A percentile compares a stretch with the other conserved stretches of the same genome.
Conservation (phyloP, 345 rosid genomes). For the Pistacia atlantica region DNA sequence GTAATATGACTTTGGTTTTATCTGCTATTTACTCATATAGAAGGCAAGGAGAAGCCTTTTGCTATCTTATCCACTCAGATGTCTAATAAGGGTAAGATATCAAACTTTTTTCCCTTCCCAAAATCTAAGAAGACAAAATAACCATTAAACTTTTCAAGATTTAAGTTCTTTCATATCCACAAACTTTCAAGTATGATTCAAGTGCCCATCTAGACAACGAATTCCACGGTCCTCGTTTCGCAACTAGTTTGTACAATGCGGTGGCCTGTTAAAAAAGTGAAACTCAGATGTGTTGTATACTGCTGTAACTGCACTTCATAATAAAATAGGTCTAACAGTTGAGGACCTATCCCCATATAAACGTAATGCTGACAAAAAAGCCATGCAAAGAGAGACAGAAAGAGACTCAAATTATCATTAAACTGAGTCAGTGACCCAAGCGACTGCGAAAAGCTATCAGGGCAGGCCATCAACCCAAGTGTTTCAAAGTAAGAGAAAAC, state of each 20-base stretch:
- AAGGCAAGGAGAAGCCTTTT: background rate
- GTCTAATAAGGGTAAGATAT: background rate
- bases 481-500: background rate
- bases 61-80: background rate
- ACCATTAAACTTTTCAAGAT: background rate
- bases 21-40: background rate
- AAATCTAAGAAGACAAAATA: background rate
- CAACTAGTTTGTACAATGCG: slow-evolving; percentile 87
- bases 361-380: background rate
- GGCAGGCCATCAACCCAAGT: background rate
- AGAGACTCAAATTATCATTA: background rate
- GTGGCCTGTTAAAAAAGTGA: slow-evolving; percentile 67
- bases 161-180: slow-evolving; percentile 25
- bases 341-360: background rate
- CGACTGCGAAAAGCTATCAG: too few species aligned
- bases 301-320: slow-evolving; percentile 9
- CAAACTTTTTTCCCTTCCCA: slow-evolving; percentile 5
- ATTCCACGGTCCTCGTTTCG: slow-evolving; percentile 99
- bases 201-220: slow-evolving; percentile 98
- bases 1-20: background rate
- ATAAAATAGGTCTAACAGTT: background rate
- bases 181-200: slow-evolving; percentile 82
- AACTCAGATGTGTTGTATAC: background rate
- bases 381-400: background rate
- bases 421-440: too few species aligned